These are phyloP conservation scores for Cyberlindnera maclurae DNA, from an alignment of 805 yeast species.

Conservation along the genomic window DNA sequence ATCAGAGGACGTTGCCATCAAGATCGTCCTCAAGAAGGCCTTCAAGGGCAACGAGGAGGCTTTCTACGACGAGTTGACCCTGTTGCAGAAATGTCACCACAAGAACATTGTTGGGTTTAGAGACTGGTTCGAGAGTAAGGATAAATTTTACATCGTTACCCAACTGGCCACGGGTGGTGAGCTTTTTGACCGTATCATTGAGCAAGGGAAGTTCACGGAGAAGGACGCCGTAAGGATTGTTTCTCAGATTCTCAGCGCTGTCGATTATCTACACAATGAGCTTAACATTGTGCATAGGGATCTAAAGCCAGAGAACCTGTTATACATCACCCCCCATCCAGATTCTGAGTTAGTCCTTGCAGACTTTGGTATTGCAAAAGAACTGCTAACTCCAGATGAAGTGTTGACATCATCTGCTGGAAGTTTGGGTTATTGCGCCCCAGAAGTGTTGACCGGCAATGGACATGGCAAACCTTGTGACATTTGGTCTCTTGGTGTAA, in stretches of 20 bases:
- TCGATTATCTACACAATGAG: conserved; percentile 64
- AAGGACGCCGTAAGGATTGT: conserved; percentile 75
- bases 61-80: conserved; percentile 69
- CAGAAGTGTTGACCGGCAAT: conserved; percentile 72
- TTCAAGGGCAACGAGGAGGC: conserved; percentile 71
- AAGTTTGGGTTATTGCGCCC: conserved; percentile 94
- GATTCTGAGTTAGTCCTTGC: conserved; percentile 79
- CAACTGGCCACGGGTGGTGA: conserved; percentile 97
- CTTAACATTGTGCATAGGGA: conserved; percentile 85
- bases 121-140: conserved; percentile 91
- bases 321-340: conserved; percentile 52
- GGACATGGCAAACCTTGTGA: conserved; percentile 97
- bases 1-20: conserved; percentile 77
- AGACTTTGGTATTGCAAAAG: conserved; percentile 93
- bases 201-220: conserved; percentile 81
- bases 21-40: conserved; percentile 81
- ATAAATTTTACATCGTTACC: conserved; percentile 88
- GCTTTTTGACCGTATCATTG: conserved; percentile 77
- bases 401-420: conserved; percentile 73
- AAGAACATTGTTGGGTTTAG: conserved; percentile 84
- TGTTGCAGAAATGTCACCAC: conserved; percentile 64
- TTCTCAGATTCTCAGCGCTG: conserved; percentile 68
- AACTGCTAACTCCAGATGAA: conserved; percentile 52
- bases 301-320: conserved; percentile 87
- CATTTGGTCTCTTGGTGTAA: conserved; percentile 92